Evolutionary conservation across 2,329 filamentous ascomycete genomes (phyloP), one percentile per base, ranked within the genome.

Genomic region (Botrytis tulipae): DNA sequence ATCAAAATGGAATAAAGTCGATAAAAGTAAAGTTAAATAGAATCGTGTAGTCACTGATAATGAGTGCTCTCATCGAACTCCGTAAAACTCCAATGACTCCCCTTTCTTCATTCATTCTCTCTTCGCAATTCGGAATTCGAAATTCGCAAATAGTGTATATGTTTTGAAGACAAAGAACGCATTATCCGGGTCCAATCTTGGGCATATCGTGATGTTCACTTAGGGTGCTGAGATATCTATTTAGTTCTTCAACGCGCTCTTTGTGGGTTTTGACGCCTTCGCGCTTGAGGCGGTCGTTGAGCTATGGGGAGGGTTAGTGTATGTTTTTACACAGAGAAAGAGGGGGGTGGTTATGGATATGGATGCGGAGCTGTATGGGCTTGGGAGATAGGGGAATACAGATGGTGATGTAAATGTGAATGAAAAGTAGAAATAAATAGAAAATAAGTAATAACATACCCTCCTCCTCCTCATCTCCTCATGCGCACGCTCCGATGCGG

Each of bases 131-230:
- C 60, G 51, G 0, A 35, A 6, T 35, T 6, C 46, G 4, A 51
- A 62, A 25, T 22, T 14, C 60, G 51, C 14, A 57, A 57, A 9
- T 29, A 14, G n/a, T 57, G 12, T 51, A 2, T 51, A 16, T 14
- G 12, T 51, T 51, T 16, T 3, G 25, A 51, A 51, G 12, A n/a
- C 25, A 25, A n/a, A 14, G 2, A n/a, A n/a, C 25, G 48, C 48
- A 61, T 87, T 88, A 88, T 76, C 87, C 87, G 76, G 87, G 87
- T 74, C 87, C 87, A 74, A 88, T 88, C 77, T 86, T 84, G 12
- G 87, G 87, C 95, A 99, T 99, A 82, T 99, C 96, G 83, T 99
- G 95, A 84, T 99, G 96, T 84, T 99, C 96, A 83, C 93, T 97
- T 80, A 99, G 84, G 77, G 91, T 92, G 77, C 93, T 96, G 51